A percentile compares a stretch with the other conserved stretches of the same genome.
These are phyloP conservation scores for Pueraria montana DNA, from an alignment of 306 rosid species.

Conservation along the genomic window DNA sequence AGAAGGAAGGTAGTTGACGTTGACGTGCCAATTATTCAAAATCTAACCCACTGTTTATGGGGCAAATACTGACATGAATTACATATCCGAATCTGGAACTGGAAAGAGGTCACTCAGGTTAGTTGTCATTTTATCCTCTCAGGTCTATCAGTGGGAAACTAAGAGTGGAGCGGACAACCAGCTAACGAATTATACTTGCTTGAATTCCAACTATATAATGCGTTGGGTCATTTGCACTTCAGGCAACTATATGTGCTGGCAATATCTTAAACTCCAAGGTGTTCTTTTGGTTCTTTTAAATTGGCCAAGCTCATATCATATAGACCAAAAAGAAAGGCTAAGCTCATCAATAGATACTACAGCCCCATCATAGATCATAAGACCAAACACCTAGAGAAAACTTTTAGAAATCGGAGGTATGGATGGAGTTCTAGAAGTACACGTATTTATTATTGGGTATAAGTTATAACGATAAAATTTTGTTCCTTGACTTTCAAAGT, in stretches of 20 bases:
- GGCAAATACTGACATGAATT: conserved; percentile 19
- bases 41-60: conserved; percentile 5
- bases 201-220: neutral
- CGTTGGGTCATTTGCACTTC: neutral
- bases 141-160: neutral
- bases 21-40: neutral
- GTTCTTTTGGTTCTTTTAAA: conserved; percentile 7
- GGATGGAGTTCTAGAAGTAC: neutral
- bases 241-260: neutral
- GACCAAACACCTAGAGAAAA: neutral
- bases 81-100: neutral
- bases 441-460: neutral
- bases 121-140: neutral
- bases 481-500: neutral
- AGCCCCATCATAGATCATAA: neutral
- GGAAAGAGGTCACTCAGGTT: neutral
- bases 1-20: neutral
- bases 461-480: neutral
- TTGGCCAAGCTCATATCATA: neutral
- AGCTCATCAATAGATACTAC: neutral
- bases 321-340: neutral
- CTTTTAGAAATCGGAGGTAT: neutral
- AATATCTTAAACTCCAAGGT: neutral
- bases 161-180: neutral
- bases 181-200: neutral